A percentile compares a stretch with the other conserved stretches of the same genome.
These are phyloP conservation scores for Pelargonium australe DNA, from an alignment of 441 rosid species.

Conservation along the genomic window DNA sequence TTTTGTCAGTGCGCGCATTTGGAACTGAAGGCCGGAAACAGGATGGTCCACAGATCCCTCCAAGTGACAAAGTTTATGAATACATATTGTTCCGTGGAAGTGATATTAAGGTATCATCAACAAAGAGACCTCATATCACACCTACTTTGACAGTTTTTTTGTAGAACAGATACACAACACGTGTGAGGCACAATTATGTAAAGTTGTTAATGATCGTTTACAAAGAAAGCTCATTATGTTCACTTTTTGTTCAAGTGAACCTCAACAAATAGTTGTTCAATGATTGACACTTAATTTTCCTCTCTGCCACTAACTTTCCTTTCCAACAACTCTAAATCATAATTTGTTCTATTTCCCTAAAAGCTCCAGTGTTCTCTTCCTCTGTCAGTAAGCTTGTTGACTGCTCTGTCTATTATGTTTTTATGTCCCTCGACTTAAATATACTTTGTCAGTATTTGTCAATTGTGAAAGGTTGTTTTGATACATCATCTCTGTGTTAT, in stretches of 20 bases:
- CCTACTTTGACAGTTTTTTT: background rate
- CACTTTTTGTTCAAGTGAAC: background rate
- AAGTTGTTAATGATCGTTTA: background rate
- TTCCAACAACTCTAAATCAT: background rate
- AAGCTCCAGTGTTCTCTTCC: background rate
- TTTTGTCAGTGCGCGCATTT: conserved; percentile 70
- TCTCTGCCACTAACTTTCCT: background rate
- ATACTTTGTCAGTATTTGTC: background rate
- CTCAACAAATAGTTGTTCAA: background rate
- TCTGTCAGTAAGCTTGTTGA: background rate
- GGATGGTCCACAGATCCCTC: conserved; percentile 43
- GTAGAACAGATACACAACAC: background rate
- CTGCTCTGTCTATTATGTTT: background rate
- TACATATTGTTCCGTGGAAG: conserved; percentile 91
- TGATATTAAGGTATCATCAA: conserved; percentile 69
- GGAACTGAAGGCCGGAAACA: conserved; percentile 95
- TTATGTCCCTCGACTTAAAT: background rate
- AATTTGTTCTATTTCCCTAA: background rate
- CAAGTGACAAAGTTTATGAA: conserved; percentile 8
- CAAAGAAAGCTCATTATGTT: background rate
- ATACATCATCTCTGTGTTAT: background rate
- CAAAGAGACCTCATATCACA: background rate
- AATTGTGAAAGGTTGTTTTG: background rate
- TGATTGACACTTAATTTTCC: background rate
- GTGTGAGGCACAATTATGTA: background rate